Percentiles rank a stretch among this genome's conserved stretches.
These are phyloP conservation scores for Yamadazyma friedrichii DNA, from an alignment of 1,139 yeast genomes.

Conservation along the genomic window DNA sequence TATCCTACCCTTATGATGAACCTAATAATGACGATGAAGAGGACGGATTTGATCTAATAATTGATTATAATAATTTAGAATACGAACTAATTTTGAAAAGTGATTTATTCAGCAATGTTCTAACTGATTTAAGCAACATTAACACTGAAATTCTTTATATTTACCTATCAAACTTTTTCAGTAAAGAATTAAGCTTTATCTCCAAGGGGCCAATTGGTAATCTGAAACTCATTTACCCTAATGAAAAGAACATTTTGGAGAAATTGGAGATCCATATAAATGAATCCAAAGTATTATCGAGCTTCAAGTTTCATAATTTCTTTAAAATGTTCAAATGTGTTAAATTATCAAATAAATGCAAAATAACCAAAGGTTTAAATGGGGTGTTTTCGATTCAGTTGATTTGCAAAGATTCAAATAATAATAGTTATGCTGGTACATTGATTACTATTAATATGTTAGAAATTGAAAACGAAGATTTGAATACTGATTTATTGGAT, in stretches of 20 bases:
- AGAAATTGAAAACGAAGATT: slow-evolving; percentile 28
- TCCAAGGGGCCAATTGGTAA: slow-evolving; percentile 70
- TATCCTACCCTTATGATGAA: slow-evolving; percentile 29
- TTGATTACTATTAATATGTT: slow-evolving; percentile 61
- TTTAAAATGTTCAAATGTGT: slow-evolving; percentile 54
- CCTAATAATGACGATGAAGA: slow-evolving; percentile 20
- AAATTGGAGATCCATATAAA: slow-evolving; percentile 25
- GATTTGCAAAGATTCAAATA: slow-evolving; percentile 33
- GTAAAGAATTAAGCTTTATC: slow-evolving; percentile 48
- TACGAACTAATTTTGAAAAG: slow-evolving; percentile 70
- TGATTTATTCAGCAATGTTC: slow-evolving; percentile 58
- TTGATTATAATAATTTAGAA: slow-evolving; percentile 51
- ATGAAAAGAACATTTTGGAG: slow-evolving; percentile 61
- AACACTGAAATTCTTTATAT: slow-evolving; percentile 60
- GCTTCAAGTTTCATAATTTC: slow-evolving; percentile 50
- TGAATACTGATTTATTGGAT: slow-evolving; percentile 9
- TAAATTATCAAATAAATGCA: slow-evolving; percentile 57
- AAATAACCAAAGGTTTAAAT: slow-evolving; percentile 54
- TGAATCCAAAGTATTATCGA: slow-evolving; percentile 18
- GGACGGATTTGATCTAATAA: slow-evolving; percentile 20
- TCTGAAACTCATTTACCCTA: slow-evolving; percentile 67
- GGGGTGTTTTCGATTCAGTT: slow-evolving; percentile 54
- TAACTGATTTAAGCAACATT: slow-evolving; percentile 67
- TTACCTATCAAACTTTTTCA: slow-evolving; percentile 31
- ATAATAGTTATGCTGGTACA: slow-evolving; percentile 52